phyloP scores from a whole-genome alignment of 108 stramenopile species.

The Epithemia pelagica region DNA sequence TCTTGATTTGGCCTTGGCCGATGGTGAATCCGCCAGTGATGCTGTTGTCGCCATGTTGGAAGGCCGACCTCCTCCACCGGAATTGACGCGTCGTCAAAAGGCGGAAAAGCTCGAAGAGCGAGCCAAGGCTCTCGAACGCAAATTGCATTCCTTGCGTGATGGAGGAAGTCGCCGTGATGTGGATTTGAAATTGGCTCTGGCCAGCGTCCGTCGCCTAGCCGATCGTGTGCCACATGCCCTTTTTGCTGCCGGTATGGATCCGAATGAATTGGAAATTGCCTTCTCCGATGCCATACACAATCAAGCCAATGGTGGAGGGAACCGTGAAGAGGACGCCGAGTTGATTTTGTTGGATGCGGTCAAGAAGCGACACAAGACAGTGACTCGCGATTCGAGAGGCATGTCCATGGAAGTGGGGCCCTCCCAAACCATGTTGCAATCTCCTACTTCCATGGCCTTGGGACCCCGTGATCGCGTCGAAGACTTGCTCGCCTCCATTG shows the following conservation, averaged over 20 bases:
- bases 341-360: slow-evolving; percentile 67
- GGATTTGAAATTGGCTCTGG: slow-evolving; percentile 68
- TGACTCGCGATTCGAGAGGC: slow-evolving; percentile 23
- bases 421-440: slow-evolving; percentile 14
- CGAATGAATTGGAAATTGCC: slow-evolving; percentile 82
- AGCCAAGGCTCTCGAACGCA: slow-evolving; percentile 66
- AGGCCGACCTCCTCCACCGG: slow-evolving; percentile 81
- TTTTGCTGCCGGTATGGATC: slow-evolving; percentile 84
- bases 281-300: slow-evolving; percentile 45
- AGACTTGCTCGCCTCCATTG: slow-evolving; percentile 72
- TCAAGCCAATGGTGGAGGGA: slow-evolving; percentile 5
- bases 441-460: slow-evolving; percentile 5
- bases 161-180: slow-evolving; percentile 52
- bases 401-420: slow-evolving; percentile 7
- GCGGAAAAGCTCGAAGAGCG: slow-evolving; percentile 77
- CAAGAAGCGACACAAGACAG: slow-evolving; percentile 33
- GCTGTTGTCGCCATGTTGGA: slow-evolving; percentile 76
- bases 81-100: slow-evolving; percentile 67
- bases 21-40: slow-evolving; percentile 55
- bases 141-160: slow-evolving; percentile 42
- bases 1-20: slow-evolving; percentile 72
- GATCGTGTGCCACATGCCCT: slow-evolving; percentile 86
- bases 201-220: slow-evolving; percentile 67
- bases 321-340: slow-evolving; percentile 50
- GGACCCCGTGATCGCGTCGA: slow-evolving; percentile 79